These are phyloP conservation scores for Sugiyamaella americana DNA, from an alignment of 805 yeast genomes.

Conservation along the genomic window DNA sequence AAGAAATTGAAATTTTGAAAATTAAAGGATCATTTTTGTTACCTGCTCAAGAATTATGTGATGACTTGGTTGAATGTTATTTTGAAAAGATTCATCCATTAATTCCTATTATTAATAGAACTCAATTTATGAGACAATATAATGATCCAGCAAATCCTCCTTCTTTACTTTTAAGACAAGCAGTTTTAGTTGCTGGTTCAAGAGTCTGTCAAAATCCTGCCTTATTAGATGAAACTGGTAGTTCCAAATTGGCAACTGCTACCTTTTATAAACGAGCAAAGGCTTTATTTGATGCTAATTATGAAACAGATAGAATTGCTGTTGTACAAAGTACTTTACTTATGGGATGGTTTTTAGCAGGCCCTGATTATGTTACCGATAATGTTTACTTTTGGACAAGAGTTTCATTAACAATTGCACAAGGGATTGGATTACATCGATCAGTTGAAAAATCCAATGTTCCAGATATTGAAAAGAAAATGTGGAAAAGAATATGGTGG, in stretches of 20 bases:
- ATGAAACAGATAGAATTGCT: slow-evolving; percentile 58
- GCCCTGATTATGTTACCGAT: slow-evolving; percentile 61
- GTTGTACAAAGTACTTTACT: slow-evolving; percentile 56
- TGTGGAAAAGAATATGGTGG: slow-evolving; percentile 76
- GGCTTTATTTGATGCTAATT: slow-evolving; percentile 63
- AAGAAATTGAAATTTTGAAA: slow-evolving; percentile 58
- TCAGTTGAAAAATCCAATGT: slow-evolving; percentile 36
- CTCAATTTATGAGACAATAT: slow-evolving; percentile 54
- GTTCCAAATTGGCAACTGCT: slow-evolving; percentile 47
- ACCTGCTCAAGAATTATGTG: slow-evolving; percentile 54
- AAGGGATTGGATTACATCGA: slow-evolving; percentile 70
- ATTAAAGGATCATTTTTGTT: slow-evolving; percentile 64
- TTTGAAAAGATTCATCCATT: slow-evolving; percentile 62
- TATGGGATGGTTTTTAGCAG: slow-evolving; percentile 67
- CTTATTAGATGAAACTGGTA: slow-evolving; percentile 40
- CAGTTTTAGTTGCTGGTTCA: slow-evolving; percentile 64
- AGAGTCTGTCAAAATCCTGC: slow-evolving; percentile 52
- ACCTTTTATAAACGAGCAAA: slow-evolving; percentile 68
- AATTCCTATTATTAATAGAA: slow-evolving; percentile 61
- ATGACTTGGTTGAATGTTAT: slow-evolving; percentile 54
- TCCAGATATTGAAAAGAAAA: slow-evolving; percentile 38
- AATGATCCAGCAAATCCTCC: slow-evolving; percentile 53
- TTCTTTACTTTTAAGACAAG: slow-evolving; percentile 58
- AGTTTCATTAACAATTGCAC: slow-evolving; percentile 63
- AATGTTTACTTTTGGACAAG: slow-evolving; percentile 67